Percentiles rank a stretch among this genome's conserved stretches.
These are phyloP conservation scores for Lactarius deliciosus DNA, from an alignment of 768 basidiomycete genomes.

Conservation along the genomic window DNA sequence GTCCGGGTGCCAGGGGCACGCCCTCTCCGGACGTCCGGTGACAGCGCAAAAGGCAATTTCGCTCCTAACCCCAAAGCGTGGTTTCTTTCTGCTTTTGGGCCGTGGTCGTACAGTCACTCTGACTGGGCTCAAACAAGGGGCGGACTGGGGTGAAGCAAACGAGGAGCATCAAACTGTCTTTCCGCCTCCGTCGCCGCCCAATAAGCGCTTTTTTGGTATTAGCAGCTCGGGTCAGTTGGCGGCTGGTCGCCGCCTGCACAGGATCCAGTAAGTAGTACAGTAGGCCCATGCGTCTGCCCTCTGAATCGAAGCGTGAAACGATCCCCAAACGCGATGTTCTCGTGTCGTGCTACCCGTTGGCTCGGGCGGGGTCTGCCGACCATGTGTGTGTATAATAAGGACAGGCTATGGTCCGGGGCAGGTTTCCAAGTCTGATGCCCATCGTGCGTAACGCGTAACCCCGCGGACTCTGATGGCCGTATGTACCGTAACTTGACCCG, in stretches of 20 bases:
- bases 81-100: neutral
- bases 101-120: neutral
- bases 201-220: conserved; percentile 2
- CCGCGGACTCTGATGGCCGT: neutral
- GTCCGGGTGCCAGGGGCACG: neutral
- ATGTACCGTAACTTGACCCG: neutral
- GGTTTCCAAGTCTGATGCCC: neutral
- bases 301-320: neutral
- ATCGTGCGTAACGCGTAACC: neutral
- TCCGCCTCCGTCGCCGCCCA: conserved; percentile 5
- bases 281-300: neutral
- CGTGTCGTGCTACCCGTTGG: neutral
- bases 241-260: conserved; percentile 4
- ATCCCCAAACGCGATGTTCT: neutral
- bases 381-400: neutral
- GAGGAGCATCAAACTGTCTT: neutral
- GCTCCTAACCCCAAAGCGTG: conserved; percentile 7
- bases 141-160: no score
- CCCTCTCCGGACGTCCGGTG: neutral
- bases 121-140: neutral
- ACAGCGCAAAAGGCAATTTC: neutral
- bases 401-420: neutral
- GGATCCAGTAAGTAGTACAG: neutral
- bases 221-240: neutral
- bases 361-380: neutral